Base-by-base conservation (phyloP, 352 stramenopile genomes). In the Phytophthora ramorum region DNA sequence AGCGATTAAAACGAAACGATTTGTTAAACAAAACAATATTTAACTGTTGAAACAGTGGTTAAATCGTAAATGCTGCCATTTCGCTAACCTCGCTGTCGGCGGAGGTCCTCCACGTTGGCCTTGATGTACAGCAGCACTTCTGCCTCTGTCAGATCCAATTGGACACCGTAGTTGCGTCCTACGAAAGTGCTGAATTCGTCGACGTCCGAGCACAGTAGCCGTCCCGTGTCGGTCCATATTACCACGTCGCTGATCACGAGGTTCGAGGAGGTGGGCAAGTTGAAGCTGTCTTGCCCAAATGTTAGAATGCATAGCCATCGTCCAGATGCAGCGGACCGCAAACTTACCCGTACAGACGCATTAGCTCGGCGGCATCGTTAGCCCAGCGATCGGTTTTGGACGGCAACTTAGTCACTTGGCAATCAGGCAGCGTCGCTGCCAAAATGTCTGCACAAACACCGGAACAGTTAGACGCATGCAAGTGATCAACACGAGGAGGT, bases 51-150 rank as follows among this genome's bases (percentile, higher is more conserved):
- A 45, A 45, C 38, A 22, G 14, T 4, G n/a, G 3, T 22, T 24
- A 40, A 40, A 46, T 10, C 14, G 14, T 12, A 32, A 22, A 16
- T 16, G 20, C 34, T 43, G 20, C 44, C 35, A 64, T 59, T 17
- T 58, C 13, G 30, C 12, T 46, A 43, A 6, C 7, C n/a, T 38
- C 80, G 66, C 14, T 74, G 66, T 4, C 76, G 65, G 0, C 79
- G 74, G 41, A 88, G 58, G 56, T 91, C 84, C 20, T 93, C 80
- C 43, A 90, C 68, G 68, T 93, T 90, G 16, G 80, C 79, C 47
- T 88, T 89, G 53, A 89, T 76, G 62, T 89, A 86, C 16, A 90
- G 66, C 41, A 81, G 55, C 22, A 93, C 57, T 50, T 93, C 84
- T 7, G 79, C 63, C 19, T 93, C 82, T 32, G 56, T 81, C 48